Conservation (phyloP, 768 basidiomycete genomes). For the Naganishia antarctica region DNA sequence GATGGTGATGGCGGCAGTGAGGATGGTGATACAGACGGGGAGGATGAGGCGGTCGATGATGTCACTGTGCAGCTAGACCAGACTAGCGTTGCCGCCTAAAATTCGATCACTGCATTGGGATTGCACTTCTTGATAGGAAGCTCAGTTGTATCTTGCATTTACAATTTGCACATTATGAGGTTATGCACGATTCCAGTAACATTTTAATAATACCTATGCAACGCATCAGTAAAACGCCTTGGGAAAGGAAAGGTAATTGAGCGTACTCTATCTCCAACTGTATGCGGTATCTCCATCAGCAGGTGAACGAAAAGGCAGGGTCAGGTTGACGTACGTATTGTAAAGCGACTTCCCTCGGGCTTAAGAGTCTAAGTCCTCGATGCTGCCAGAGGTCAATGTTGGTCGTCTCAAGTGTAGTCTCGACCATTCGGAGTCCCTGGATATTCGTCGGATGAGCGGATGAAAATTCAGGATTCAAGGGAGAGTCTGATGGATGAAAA, state of each 20-base stretch:
- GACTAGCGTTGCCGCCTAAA: slow-evolving; percentile 17
- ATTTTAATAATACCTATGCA: background rate
- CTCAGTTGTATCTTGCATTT: slow-evolving; percentile 1
- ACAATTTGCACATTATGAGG: background rate
- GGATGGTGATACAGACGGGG: slow-evolving; percentile 7
- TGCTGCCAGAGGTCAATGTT: slow-evolving; percentile 77
- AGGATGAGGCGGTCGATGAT: slow-evolving; percentile 10
- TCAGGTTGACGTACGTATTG: slow-evolving; percentile 65
- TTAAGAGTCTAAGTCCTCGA: slow-evolving; percentile 76
- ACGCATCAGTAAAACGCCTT: background rate
- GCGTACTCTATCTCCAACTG: slow-evolving; percentile 81
- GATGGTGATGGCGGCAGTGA: slow-evolving; percentile 24
- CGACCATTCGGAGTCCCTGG: slow-evolving; percentile 73
- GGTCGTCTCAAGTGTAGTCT: slow-evolving; percentile 60
- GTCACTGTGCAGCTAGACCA: slow-evolving; percentile 19
- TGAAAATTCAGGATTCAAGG: too few relatives aligned
- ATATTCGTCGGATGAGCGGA: background rate
- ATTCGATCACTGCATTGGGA: background rate
- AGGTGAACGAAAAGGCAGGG: slow-evolving; percentile 3
- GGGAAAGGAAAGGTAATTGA: background rate
- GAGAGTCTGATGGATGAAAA: slow-evolving; percentile 23
- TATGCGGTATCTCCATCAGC: slow-evolving; percentile 5
- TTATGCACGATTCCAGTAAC: background rate
- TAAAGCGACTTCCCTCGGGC: slow-evolving; percentile 78
- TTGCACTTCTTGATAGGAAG: background rate